Conservation (phyloP, 208 protist species). For the Phytomonas francai region DNA sequence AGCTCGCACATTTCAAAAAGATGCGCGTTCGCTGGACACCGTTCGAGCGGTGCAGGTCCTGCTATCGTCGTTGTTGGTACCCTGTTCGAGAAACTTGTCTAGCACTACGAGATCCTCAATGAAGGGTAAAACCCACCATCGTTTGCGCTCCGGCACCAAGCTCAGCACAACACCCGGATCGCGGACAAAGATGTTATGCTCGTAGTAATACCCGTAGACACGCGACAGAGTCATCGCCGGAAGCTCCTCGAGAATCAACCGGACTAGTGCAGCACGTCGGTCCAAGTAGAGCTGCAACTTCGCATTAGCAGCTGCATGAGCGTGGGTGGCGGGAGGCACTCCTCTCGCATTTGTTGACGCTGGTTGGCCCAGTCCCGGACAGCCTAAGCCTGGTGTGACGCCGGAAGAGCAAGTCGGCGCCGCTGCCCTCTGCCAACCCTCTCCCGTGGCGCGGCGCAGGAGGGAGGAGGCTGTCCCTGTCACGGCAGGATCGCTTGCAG, state of each 20-base stretch:
- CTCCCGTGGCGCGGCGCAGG: too few relatives aligned
- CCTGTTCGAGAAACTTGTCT: conserved; percentile 40
- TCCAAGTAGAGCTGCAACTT: not conserved
- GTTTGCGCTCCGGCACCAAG: conserved; percentile 48
- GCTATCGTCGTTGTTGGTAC: not conserved
- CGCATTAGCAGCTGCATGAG: conserved; percentile 24
- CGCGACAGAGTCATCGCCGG: conserved; percentile 16
- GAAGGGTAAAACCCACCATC: conserved; percentile 58
- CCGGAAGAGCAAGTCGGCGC: too few relatives aligned
- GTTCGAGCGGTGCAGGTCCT: too few relatives aligned
- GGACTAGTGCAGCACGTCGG: conserved; percentile 1
- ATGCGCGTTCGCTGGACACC: too few relatives aligned
- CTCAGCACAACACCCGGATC: conserved; percentile 42
- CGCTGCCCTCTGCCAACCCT: too few relatives aligned
- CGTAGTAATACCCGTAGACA: conserved; percentile 69
- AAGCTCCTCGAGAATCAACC: conserved; percentile 20
- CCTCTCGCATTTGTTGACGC: too few relatives aligned
- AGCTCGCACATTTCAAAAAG: too few relatives aligned
- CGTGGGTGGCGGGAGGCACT: not conserved
- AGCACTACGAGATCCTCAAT: conserved; percentile 73
- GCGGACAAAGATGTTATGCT: conserved; percentile 37
- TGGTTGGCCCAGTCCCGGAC: too few relatives aligned
- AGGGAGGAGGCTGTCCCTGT: too few relatives aligned
- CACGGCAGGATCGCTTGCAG: not conserved
- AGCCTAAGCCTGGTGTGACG: too few relatives aligned